These are phyloP conservation scores for Gossypium australe DNA, from an alignment of 345 rosid species.

Conservation along the genomic window DNA sequence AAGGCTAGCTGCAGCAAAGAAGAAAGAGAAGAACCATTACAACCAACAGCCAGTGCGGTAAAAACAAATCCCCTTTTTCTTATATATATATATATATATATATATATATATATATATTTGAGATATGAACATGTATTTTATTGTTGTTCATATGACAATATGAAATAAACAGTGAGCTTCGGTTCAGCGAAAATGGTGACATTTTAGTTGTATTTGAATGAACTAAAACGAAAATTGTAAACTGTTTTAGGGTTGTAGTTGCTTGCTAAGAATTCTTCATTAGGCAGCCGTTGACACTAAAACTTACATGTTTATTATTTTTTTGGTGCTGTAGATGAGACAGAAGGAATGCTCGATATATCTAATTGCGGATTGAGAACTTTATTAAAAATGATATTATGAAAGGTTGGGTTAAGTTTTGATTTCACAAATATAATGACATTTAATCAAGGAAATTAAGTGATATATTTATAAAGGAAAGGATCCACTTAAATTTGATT, in stretches of 20 bases:
- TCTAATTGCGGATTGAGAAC: background rate
- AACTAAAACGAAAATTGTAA: background rate
- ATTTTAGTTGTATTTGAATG: slow-evolving; percentile 17
- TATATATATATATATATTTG: background rate
- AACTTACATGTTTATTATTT: background rate
- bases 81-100: background rate
- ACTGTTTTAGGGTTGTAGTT: background rate
- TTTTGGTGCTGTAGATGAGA: background rate
- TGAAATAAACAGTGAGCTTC: slow-evolving; percentile 16
- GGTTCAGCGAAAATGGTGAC: slow-evolving; percentile 11
- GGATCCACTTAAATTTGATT: no score
- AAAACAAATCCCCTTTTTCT: background rate
- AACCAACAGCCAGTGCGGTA: slow-evolving; percentile 71
- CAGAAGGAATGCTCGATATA: background rate
- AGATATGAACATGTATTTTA: slow-evolving; percentile 26
- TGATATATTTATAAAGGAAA: no score
- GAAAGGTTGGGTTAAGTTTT: no score
- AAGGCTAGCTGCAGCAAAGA: slow-evolving; percentile 71
- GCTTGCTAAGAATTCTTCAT: slow-evolving; percentile 16
- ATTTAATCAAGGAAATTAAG: no score
- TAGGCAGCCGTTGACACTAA: background rate
- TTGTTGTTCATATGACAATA: slow-evolving; percentile 29
- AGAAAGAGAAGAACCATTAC: slow-evolving; percentile 72
- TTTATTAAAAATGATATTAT: no score
- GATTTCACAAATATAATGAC: no score